Evolutionary conservation across 225 moss, liverwort and hornwort species (phyloP).

Genomic region (Sphagnum tenellum): DNA sequence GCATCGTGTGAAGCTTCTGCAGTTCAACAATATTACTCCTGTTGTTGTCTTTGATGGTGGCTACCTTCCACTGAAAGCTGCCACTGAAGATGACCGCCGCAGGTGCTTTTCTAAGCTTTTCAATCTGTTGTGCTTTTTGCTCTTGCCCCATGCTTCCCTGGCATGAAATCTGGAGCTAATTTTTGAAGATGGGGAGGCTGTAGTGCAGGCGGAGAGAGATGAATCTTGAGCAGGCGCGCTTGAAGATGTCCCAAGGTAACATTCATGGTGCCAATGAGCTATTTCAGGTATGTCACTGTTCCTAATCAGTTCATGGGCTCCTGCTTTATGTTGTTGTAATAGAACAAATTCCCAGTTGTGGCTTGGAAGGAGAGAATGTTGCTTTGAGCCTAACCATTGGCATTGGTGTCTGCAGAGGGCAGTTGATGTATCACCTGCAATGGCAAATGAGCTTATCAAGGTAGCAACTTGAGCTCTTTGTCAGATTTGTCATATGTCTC

Average conservation of each 20-base stretch:
- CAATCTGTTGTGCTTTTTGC: too few relatives aligned
- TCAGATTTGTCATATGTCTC: too few relatives aligned
- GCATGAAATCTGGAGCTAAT: too few relatives aligned
- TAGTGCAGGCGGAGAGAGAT: conserved; percentile 20
- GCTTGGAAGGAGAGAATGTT: background rate
- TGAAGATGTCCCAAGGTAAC: conserved; percentile 30
- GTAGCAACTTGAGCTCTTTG: conserved; percentile 3
- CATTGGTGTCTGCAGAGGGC: conserved; percentile 22
- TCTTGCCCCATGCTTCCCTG: too few relatives aligned
- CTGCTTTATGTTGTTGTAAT: too few relatives aligned
- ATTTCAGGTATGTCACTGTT: conserved; percentile 20
- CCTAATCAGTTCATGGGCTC: background rate
- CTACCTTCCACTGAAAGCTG: conserved; percentile 36
- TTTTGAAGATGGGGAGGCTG: too few relatives aligned
- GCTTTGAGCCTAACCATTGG: background rate
- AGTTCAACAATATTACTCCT: conserved; percentile 30
- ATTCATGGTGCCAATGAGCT: conserved; percentile 18
- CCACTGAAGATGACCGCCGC: conserved; percentile 29
- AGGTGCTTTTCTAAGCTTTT: conserved; percentile 8
- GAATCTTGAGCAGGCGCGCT: conserved; percentile 29
- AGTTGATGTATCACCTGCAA: conserved; percentile 38
- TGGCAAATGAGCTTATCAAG: conserved; percentile 46
- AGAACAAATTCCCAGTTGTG: background rate
- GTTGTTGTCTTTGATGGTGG: conserved; percentile 57
- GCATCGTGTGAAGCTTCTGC: conserved; percentile 39